Conservation (phyloP, 2,329 filamentous ascomycete genomes). For the Neonectria coccinea region DNA sequence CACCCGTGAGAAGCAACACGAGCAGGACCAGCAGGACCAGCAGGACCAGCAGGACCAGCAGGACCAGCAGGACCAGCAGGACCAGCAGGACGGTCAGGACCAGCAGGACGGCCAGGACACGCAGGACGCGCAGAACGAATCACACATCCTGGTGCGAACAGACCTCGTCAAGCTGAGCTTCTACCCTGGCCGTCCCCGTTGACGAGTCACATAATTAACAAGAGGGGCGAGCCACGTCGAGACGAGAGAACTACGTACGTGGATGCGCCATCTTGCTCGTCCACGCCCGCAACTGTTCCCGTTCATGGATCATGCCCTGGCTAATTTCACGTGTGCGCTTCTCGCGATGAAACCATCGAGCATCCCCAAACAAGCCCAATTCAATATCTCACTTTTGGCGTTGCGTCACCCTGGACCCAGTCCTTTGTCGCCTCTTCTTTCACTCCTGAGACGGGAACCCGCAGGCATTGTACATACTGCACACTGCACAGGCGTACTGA, state of each 20-base stretch:
- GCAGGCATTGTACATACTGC: conserved; percentile 26
- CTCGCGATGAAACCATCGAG: neutral
- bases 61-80: no score
- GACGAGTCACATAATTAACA: conserved; percentile 27
- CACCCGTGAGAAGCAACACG: neutral
- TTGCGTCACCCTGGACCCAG: conserved; percentile 26
- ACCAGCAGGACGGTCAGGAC: no score
- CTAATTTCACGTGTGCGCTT: neutral
- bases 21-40: neutral
- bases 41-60: no score
- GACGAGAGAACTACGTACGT: neutral
- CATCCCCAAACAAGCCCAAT: conserved; percentile 10
- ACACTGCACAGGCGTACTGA: conserved; percentile 11
- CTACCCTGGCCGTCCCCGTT: neutral
- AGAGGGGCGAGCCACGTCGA: neutral
- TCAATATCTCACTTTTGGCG: conserved; percentile 29
- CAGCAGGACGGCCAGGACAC: neutral
- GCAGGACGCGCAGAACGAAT: neutral
- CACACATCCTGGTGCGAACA: conserved; percentile 1
- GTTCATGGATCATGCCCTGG: neutral
- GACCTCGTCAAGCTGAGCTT: conserved; percentile 6
- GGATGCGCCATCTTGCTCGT: conserved; percentile 14
- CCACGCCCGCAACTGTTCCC: conserved; percentile 10
- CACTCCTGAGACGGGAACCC: conserved; percentile 24
- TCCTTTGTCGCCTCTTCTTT: conserved; percentile 15